Percentiles rank a stretch among this genome's conserved stretches.
phyloP scores from a whole-genome alignment of 2,329 filamentous ascomycete genomes.

The Macroventuria anomochaeta region DNA sequence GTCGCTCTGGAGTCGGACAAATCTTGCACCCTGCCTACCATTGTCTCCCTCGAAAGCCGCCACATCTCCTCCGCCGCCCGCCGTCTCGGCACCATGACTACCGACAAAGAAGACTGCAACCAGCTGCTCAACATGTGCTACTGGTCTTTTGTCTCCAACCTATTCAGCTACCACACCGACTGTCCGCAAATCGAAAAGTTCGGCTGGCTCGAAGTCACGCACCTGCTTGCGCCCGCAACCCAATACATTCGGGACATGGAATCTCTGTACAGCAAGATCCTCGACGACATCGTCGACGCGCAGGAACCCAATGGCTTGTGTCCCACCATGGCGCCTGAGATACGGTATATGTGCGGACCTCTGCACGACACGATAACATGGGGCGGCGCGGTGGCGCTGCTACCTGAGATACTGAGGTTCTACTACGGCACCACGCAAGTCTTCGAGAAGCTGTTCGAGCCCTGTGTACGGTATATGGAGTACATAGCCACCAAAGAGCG shows the following conservation, averaged over 20 bases:
- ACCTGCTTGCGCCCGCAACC: slow-evolving; percentile 54
- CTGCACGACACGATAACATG: slow-evolving; percentile 57
- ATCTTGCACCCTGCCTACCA: slow-evolving; percentile 34
- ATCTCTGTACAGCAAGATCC: slow-evolving; percentile 55
- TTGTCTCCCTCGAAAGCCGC: slow-evolving; percentile 46
- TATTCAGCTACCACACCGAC: slow-evolving; percentile 55
- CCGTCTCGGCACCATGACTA: slow-evolving; percentile 48
- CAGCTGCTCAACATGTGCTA: slow-evolving; percentile 54
- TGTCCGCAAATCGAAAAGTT: slow-evolving; percentile 51
- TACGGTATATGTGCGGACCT: slow-evolving; percentile 58
- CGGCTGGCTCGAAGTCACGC: slow-evolving; percentile 58
- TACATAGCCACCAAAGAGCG: slow-evolving; percentile 52
- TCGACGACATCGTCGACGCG: slow-evolving; percentile 56
- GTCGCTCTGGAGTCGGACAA: slow-evolving; percentile 33
- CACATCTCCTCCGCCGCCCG: slow-evolving; percentile 51
- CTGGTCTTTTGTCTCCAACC: slow-evolving; percentile 52
- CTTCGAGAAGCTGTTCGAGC: slow-evolving; percentile 48
- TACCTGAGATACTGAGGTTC: slow-evolving; percentile 46
- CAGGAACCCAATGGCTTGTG: slow-evolving; percentile 55
- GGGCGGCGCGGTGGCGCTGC: slow-evolving; percentile 49
- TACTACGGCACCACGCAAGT: slow-evolving; percentile 52
- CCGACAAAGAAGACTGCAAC: slow-evolving; percentile 52
- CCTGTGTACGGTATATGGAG: slow-evolving; percentile 52
- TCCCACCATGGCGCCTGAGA: slow-evolving; percentile 57
- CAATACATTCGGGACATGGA: slow-evolving; percentile 58